Evolutionary conservation across 2,329 filamentous ascomycete genomes (phyloP), one percentile per base, ranked within the genome.

Genomic region (Herpomyces periplanetae): DNA sequence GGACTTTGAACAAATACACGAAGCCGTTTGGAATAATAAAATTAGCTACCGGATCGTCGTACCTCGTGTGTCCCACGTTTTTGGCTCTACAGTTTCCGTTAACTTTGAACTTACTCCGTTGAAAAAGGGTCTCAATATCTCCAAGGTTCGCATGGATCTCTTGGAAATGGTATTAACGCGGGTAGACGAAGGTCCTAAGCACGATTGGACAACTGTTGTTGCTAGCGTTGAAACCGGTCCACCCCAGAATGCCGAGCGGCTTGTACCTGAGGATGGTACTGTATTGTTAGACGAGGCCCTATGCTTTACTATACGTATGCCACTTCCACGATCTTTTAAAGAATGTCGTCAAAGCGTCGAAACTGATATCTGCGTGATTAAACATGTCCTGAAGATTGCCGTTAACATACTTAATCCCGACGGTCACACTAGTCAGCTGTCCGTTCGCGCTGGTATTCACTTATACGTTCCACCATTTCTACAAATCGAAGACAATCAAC

Each of bases 11-110:
- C 22, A 52, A 44, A 49, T 66, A 26, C 73, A 91, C 26, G 73
- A 88, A 38, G 88, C 88, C 33, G 64, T 85, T 26, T 96, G 80
- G 80, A 65, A 71, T 4, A 80, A 87, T 43, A 96, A 96, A 45
- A 54, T 91, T 29, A 68, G 85, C 35, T 96, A 96, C 41, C 75
- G 69, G 12, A 71, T 96, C 26, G 57, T 68, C 22, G 66, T 85
- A 5, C 75, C 80, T 0, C 73, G 69, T 31, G 88, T 88, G 42
- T 80, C 80, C 2, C 62, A 87, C 20, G 64, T 87, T 8, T 85
- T 88, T 30, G 80, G 80, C 19, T 84, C 68, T n/a, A 50, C 51
- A 10, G 58, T 91, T 18, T 56, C 59, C 1, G 49, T 87, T 23
- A 60, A 85, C 29, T 75, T 88, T 42, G 57, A 65, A 25, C 58